Base-by-base conservation (phyloP, 345 rosid species). In the Orychophragmus violaceus region DNA sequence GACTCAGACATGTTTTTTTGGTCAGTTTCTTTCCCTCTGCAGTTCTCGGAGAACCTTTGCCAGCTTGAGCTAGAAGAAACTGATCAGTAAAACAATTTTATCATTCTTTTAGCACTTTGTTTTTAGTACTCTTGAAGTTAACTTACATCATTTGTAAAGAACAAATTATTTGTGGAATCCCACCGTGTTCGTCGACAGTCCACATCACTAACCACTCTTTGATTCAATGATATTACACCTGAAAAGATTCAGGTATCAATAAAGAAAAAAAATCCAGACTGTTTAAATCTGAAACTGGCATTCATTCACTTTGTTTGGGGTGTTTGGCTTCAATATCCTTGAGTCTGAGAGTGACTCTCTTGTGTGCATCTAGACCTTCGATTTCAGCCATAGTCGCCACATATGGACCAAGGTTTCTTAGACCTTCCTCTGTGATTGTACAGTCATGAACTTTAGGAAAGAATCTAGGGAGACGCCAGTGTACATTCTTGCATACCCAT, bases 351-450 rank as follows among this genome's bases (percentile, higher is more conserved):
- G 88, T 87, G 37, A 92, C 97, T 77, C 96, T 83, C 79, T 81
- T 86, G 78, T 86, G 98, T 58, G 95, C 96, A 41, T 91, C 96
- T 8, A 91, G 74, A 8, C 98, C 95, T 81, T 91, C 96, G 6
- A 89, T 82, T 74, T 84, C 87, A 0, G 96, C 92, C 96, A 91
- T 84, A 19, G 83, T 85, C 1, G 86, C 95, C 11, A 91, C 95
- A 51, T 82, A 81, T 0, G 95, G 95, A 22, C 96, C 98, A 0
- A 89, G 91, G 39, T 72, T 93, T 71, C 78, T 59, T 37, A 87
- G 77, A 67, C 98, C 97, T 77, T 92, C 98, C 69, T 84, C 87
- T 4, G 94, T 86, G 91, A 83, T 62, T 92, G 97, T 10, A 92
- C 80, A 1, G 98, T 92, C 77, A 89, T 87, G 82, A 82, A 85